Percentiles rank a stretch among this genome's conserved stretches.
These are phyloP conservation scores for Podospora australis DNA, from an alignment of 495 filamentous ascomycete genomes.

Conservation along the genomic window DNA sequence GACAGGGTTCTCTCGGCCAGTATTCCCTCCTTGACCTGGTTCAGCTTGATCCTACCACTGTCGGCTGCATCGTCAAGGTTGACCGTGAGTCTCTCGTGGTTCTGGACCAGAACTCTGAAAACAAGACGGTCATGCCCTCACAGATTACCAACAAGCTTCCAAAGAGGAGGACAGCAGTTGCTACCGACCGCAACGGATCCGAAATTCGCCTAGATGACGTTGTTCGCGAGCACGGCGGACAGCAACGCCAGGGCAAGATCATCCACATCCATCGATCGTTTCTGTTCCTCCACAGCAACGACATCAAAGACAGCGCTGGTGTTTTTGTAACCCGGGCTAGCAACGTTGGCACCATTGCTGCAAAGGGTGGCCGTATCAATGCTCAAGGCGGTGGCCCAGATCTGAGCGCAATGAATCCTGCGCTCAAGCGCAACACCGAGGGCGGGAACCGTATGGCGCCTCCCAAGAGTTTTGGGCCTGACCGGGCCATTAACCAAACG, in stretches of 20 bases:
- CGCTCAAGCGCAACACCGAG: slow-evolving; percentile 56
- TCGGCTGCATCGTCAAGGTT: slow-evolving; percentile 89
- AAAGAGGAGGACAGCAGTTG: slow-evolving; percentile 72
- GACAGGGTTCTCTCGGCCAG: slow-evolving; percentile 68
- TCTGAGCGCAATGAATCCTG: slow-evolving; percentile 88
- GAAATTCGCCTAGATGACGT: slow-evolving; percentile 89
- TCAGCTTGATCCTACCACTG: slow-evolving; percentile 86
- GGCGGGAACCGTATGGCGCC: slow-evolving; percentile 59
- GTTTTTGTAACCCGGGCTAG: slow-evolving; percentile 81
- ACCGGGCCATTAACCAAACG: slow-evolving; percentile 85
- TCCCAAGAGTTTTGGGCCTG: slow-evolving; percentile 70
- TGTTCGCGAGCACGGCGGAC: slow-evolving; percentile 82
- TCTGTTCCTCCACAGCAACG: slow-evolving; percentile 77
- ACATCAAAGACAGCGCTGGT: slow-evolving; percentile 81
- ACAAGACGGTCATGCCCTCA: slow-evolving; percentile 75
- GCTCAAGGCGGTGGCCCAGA: slow-evolving; percentile 62
- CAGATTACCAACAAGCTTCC: slow-evolving; percentile 84
- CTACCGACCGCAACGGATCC: slow-evolving; percentile 86
- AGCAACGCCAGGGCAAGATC: slow-evolving; percentile 78
- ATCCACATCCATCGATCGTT: slow-evolving; percentile 86
- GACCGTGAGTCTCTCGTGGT: slow-evolving; percentile 87
- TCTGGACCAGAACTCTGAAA: slow-evolving; percentile 81
- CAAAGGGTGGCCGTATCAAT: slow-evolving; percentile 73
- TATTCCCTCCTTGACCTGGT: slow-evolving; percentile 91
- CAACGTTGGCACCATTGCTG: slow-evolving; percentile 81